These are phyloP conservation scores for Rutstroemia sp. DNA, from an alignment of 2,329 filamentous ascomycete species.

Conservation along the genomic window DNA sequence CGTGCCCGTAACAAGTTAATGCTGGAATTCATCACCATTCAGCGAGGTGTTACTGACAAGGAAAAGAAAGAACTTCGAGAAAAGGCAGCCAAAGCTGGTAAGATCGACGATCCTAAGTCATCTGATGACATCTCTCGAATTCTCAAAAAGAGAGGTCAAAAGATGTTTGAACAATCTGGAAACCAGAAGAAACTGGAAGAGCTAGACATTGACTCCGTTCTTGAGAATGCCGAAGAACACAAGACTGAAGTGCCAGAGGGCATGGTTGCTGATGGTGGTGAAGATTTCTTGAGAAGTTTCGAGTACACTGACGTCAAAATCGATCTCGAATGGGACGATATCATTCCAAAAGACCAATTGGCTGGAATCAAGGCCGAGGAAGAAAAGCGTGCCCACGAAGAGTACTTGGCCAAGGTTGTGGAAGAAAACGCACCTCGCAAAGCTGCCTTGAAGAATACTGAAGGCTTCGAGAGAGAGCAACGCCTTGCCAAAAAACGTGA, in stretches of 20 bases:
- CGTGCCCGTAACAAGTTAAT: slow-evolving; percentile 95
- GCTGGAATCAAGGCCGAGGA: slow-evolving; percentile 86
- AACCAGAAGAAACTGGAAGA: slow-evolving; percentile 97
- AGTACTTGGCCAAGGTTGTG: slow-evolving; percentile 73
- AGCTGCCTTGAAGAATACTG: slow-evolving; percentile 51
- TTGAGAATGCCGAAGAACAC: slow-evolving; percentile 94
- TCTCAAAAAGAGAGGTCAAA: slow-evolving; percentile 94
- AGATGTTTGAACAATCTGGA: slow-evolving; percentile 95
- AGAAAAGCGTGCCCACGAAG: slow-evolving; percentile 73
- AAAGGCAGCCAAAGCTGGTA: slow-evolving; percentile 73
- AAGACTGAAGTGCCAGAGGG: slow-evolving; percentile 93
- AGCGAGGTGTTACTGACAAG: slow-evolving; percentile 93
- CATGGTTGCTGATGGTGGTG: slow-evolving; percentile 90
- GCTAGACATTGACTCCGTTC: slow-evolving; percentile 92
- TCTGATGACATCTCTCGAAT: slow-evolving; percentile 95
- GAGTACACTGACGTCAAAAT: slow-evolving; percentile 98
- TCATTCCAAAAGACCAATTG: slow-evolving; percentile 89
- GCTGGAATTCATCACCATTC: slow-evolving; percentile 94
- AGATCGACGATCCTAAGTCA: slow-evolving; percentile 74
- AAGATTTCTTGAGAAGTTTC: slow-evolving; percentile 83
- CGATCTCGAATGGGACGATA: slow-evolving; percentile 95
- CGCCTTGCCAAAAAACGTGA: slow-evolving; percentile 59
- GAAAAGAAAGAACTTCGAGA: slow-evolving; percentile 68
- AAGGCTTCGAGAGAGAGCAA: slow-evolving; percentile 56
- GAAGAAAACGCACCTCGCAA: slow-evolving; percentile 80